A percentile compares a stretch with the other conserved stretches of the same genome.
phyloP scores from a whole-genome alignment of 2,329 filamentous ascomycete species.

The Myotisia sp. region DNA sequence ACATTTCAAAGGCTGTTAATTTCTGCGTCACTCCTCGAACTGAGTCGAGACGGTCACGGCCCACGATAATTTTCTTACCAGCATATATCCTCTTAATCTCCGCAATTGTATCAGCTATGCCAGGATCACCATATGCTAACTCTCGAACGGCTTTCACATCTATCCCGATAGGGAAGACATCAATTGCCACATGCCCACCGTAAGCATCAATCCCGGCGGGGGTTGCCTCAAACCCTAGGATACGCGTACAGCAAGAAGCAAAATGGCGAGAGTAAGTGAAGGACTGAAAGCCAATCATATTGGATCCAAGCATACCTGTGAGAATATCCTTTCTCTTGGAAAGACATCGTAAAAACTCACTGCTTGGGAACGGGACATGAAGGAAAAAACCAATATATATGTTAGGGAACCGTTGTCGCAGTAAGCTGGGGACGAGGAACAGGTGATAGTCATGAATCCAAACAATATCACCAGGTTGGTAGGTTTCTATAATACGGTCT shows the following conservation, averaged over 20 bases:
- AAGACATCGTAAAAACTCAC: slow-evolving; percentile 83
- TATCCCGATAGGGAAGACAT: slow-evolving; percentile 89
- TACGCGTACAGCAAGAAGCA: slow-evolving; percentile 79
- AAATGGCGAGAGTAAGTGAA: slow-evolving; percentile 94
- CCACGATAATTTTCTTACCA: slow-evolving; percentile 91
- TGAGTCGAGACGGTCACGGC: slow-evolving; percentile 82
- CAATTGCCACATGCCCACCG: slow-evolving; percentile 75
- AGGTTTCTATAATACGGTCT: slow-evolving; percentile 71
- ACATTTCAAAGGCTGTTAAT: slow-evolving; percentile 82
- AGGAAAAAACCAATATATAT: slow-evolving; percentile 93
- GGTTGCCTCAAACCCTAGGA: slow-evolving; percentile 80
- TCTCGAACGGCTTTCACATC: slow-evolving; percentile 67
- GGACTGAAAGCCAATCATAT: slow-evolving; percentile 89
- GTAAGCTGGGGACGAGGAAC: slow-evolving; percentile 72
- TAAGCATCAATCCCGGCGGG: slow-evolving; percentile 76
- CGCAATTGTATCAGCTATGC: slow-evolving; percentile 56
- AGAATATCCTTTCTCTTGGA: slow-evolving; percentile 79
- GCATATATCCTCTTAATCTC: slow-evolving; percentile 62
- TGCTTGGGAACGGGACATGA: slow-evolving; percentile 88
- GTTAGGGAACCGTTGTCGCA: slow-evolving; percentile 71
- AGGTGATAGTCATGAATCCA: slow-evolving; percentile 92
- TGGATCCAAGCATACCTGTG: slow-evolving; percentile 77
- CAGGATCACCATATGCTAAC: slow-evolving; percentile 55
- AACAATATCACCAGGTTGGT: slow-evolving; percentile 84
- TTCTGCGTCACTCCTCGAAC: slow-evolving; percentile 92